Base-by-base conservation (phyloP, 2,329 filamentous ascomycete species). In the Colletotrichum graminicola region DNA sequence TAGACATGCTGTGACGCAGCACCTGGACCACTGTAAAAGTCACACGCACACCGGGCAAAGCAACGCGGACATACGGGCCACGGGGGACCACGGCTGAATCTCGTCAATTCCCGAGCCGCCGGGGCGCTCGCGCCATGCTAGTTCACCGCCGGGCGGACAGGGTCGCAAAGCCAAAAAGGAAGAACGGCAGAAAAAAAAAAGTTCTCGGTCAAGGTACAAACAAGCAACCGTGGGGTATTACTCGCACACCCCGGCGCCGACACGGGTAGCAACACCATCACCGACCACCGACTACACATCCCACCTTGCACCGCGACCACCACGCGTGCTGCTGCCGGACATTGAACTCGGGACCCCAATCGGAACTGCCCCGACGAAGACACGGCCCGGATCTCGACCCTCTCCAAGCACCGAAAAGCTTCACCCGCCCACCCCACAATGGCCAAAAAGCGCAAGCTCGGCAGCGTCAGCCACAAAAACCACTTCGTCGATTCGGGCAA, bases 381-480 rank as follows among this genome's bases (percentile, higher is more conserved):
- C 26, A 63, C 55, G 47, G 57, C 34, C 64, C 65, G 61, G 52
- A 39, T 43, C 64, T 49, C 60, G 34, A 49, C 32, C 23, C 23
- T 41, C n/a, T 11, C 7, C 34, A 34, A 4, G 29, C 36, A 36
- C 43, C 45, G 18, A 62, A 41, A 57, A 57, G 16, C 34, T 55
- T 52, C 43, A 29, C 66, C 49, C 34, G 18, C n/a, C 32, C 47
- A 11, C 18, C 23, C 32, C 12, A 21, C 18, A 62, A 84, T 83
- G 81, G 79, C 75, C 64, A 84, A 82, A 73, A 85, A 84, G 76
- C 83, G 82, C 74, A 86, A 85, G 80, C 79, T 83, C 66, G 75
- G 69, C 79, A 78, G 66, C 62, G 72, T 59, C 57, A 67, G 56
- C 23, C 73, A 69, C 67, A 66, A 61, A 62, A 69, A 45, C 66